Conservation (phyloP, 192 early-diverging fungal genomes). For the Polychytrium aggregatum region DNA sequence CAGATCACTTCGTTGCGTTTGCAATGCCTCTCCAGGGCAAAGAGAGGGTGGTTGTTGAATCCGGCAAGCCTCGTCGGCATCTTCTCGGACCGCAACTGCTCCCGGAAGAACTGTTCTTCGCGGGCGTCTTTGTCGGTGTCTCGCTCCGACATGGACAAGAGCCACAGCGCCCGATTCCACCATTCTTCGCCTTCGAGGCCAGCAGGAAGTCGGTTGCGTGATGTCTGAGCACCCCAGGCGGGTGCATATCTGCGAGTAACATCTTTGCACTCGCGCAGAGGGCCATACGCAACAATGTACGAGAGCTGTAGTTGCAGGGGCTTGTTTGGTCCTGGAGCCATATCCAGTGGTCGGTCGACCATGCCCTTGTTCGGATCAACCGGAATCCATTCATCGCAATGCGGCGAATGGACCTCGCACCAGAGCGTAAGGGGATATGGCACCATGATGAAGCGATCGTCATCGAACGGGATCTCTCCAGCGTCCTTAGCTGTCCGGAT, state of each 20-base stretch:
- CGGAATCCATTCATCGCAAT: conserved; percentile 14
- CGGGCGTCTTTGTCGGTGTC: conserved; percentile 16
- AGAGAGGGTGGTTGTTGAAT: conserved; percentile 76
- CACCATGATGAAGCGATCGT: conserved; percentile 10
- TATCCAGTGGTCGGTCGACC: conserved; percentile 33
- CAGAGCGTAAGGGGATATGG: conserved; percentile 17
- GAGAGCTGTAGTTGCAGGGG: conserved; percentile 25
- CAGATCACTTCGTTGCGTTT: conserved; percentile 69
- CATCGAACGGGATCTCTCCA: conserved; percentile 8
- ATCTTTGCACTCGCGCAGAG: conserved; percentile 40
- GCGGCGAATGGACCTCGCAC: conserved; percentile 18
- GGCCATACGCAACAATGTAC: not conserved
- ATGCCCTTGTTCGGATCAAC: conserved; percentile 45
- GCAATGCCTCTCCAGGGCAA: conserved; percentile 74
- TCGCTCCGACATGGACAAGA: conserved; percentile 17
- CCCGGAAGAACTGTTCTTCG: conserved; percentile 43
- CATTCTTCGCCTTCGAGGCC: conserved; percentile 16
- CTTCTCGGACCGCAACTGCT: conserved; percentile 28
- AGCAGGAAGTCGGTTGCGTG: conserved; percentile 3
- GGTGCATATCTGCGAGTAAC: conserved; percentile 57
- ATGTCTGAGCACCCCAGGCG: conserved; percentile 35
- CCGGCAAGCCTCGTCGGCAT: conserved; percentile 71
- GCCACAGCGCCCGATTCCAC: conserved; percentile 27
- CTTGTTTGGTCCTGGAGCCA: conserved; percentile 39
- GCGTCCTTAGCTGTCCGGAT: not conserved